Evolutionary conservation across 1,284 basidiomycete genomes (phyloP).

Genomic region (Moniliophthora roreri): DNA sequence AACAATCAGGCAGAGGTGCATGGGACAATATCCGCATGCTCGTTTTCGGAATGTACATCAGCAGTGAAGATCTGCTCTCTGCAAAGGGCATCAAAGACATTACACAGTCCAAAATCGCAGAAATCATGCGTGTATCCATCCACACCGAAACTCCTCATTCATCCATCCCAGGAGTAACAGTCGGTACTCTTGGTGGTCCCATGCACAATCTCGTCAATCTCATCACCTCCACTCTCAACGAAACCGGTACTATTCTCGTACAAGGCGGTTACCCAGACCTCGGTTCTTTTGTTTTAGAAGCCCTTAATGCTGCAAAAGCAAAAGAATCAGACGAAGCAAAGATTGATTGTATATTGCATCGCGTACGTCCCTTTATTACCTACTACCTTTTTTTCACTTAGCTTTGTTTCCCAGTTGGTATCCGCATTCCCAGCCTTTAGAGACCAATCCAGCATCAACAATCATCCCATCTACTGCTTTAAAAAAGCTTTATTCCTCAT

Average conservation of each 20-base stretch:
- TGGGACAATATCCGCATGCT: conserved; percentile 80
- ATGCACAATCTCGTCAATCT: conserved; percentile 72
- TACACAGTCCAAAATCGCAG: conserved; percentile 58
- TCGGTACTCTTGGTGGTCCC: conserved; percentile 76
- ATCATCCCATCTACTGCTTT: conserved; percentile 75
- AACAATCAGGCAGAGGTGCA: conserved; percentile 69
- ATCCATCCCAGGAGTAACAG: conserved; percentile 64
- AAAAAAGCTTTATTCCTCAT: conserved; percentile 88
- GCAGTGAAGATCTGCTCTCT: conserved; percentile 63
- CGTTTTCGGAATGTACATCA: conserved; percentile 69
- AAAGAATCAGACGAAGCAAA: conserved; percentile 59
- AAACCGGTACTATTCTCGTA: conserved; percentile 70
- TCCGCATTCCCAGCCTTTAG: conserved; percentile 73
- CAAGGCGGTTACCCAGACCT: conserved; percentile 65
- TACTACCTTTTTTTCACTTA: conserved; percentile 12
- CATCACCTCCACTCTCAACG: conserved; percentile 62
- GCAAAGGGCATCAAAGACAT: conserved; percentile 64
- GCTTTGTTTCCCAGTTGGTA: conserved; percentile 51
- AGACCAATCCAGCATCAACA: conserved; percentile 68
- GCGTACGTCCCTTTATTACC: conserved; percentile 39
- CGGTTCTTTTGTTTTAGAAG: conserved; percentile 71
- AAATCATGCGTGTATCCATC: conserved; percentile 67
- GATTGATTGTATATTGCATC: conserved; percentile 61
- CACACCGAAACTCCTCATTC: conserved; percentile 74
- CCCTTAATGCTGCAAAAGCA: conserved; percentile 53